These are phyloP conservation scores for Phytophthora fragariaefolia DNA, from an alignment of 352 stramenopile species.

Conservation along the genomic window DNA sequence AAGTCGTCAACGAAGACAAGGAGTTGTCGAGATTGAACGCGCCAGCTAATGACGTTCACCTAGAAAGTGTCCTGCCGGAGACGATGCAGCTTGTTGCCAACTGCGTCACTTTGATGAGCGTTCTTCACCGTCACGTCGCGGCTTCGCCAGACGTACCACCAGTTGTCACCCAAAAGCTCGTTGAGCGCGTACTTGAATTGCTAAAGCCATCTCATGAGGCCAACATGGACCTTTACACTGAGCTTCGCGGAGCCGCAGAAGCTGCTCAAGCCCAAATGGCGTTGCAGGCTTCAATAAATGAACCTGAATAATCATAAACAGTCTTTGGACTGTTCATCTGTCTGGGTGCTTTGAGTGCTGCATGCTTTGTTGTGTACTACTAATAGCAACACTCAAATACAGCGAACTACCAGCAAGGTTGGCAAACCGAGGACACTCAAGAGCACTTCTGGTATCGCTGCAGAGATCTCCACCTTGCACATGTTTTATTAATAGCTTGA, in stretches of 20 bases:
- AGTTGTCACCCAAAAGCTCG: constrained; percentile 65
- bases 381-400: too few species aligned
- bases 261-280: constrained; percentile 43
- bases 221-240: constrained; percentile 74
- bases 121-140: constrained; percentile 40
- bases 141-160: constrained; percentile 42
- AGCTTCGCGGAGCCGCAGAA: constrained; percentile 48
- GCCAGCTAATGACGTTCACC: constrained; percentile 4
- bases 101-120: constrained; percentile 65
- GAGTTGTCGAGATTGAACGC: constrained; percentile 7
- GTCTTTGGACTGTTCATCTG: not conserved
- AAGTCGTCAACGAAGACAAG: constrained; percentile 31
- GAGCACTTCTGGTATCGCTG: too few species aligned
- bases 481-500: too few species aligned
- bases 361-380: too few species aligned
- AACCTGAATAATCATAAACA: constrained; percentile 17
- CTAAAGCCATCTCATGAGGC: constrained; percentile 55
- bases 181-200: constrained; percentile 67
- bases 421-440: not conserved
- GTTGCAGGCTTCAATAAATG: constrained; percentile 14
- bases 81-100: constrained; percentile 60
- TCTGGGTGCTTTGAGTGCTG: too few species aligned
- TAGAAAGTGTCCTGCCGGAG: constrained; percentile 34
- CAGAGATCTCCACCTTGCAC: too few species aligned
- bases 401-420: too few species aligned